Evolutionary conservation across 169 alveolate genomes (phyloP).

Genomic region (Cryptosporidium meleagridis): DNA sequence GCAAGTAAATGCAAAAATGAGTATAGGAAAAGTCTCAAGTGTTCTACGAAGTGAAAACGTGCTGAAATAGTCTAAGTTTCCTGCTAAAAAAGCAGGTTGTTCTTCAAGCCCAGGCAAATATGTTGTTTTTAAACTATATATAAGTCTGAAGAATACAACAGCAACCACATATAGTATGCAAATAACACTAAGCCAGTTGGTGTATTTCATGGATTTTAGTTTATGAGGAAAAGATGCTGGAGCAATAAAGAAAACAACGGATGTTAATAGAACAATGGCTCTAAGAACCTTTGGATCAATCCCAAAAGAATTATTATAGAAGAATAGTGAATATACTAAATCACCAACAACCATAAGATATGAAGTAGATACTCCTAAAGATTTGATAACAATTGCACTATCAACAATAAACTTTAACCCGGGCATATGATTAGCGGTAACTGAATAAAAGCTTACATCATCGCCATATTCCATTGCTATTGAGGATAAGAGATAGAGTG

Average conservation of each 20-base stretch:
- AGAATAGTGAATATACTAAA: slow-evolving; percentile 42
- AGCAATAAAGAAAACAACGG: slow-evolving; percentile 58
- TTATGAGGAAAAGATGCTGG: slow-evolving; percentile 75
- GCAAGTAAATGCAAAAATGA: slow-evolving; percentile 75
- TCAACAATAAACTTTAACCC: slow-evolving; percentile 60
- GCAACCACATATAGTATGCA: slow-evolving; percentile 63
- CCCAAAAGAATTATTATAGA: slow-evolving; percentile 36
- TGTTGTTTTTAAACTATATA: neutral
- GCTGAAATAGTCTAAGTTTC: slow-evolving; percentile 18
- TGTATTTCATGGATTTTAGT: slow-evolving; percentile 63
- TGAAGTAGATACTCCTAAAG: slow-evolving; percentile 68
- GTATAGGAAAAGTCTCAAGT: slow-evolving; percentile 64
- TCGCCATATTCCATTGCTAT: slow-evolving; percentile 72
- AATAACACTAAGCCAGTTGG: slow-evolving; percentile 62
- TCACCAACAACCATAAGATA: slow-evolving; percentile 75
- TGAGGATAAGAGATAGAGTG: slow-evolving; percentile 51
- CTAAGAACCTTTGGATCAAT: slow-evolving; percentile 61
- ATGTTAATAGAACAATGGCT: slow-evolving; percentile 63
- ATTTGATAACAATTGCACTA: slow-evolving; percentile 68
- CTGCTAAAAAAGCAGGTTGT: slow-evolving; percentile 35
- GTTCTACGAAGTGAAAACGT: slow-evolving; percentile 27
- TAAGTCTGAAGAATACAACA: slow-evolving; percentile 35
- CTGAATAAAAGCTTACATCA: slow-evolving; percentile 74
- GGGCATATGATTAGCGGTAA: slow-evolving; percentile 57
- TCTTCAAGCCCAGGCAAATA: neutral